Conservation (phyloP, 2,329 filamentous ascomycete species). For the Cladophialophora exuberans region DNA sequence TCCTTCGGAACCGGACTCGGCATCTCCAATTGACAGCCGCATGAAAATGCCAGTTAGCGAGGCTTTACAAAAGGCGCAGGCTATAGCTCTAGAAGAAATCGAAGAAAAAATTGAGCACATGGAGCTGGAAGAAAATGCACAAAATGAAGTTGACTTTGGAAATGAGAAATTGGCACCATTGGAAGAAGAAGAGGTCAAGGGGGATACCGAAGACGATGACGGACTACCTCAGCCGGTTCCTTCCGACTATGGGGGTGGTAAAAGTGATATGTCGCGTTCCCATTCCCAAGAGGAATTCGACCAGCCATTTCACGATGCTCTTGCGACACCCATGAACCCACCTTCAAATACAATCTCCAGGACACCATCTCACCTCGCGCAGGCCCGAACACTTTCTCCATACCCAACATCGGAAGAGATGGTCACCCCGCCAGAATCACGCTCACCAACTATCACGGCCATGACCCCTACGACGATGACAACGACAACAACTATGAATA, state of each 20-base stretch:
- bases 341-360: background rate
- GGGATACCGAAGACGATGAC: conserved; percentile 1
- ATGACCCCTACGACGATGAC: background rate
- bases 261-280: conserved; percentile 3
- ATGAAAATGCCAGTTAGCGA: conserved; percentile 28
- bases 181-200: background rate
- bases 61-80: conserved; percentile 31
- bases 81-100: conserved; percentile 27
- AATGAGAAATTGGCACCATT: background rate
- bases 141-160: background rate
- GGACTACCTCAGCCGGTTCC: background rate
- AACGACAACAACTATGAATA: background rate
- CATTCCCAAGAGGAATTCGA: conserved; percentile 21
- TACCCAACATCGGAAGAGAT: background rate
- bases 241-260: background rate
- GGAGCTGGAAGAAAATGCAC: conserved; percentile 8
- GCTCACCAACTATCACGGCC: background rate
- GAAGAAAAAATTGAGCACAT: conserved; percentile 31
- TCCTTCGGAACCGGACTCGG: conserved; percentile 16
- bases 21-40: background rate
- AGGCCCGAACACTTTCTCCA: conserved; percentile 4
- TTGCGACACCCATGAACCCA: conserved; percentile 11
- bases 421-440: background rate
- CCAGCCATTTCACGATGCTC: conserved; percentile 23
- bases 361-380: conserved; percentile 1